These are phyloP conservation scores for Mychonastes homosphaera DNA, from an alignment of 139 green algal species.

Conservation along the genomic window DNA sequence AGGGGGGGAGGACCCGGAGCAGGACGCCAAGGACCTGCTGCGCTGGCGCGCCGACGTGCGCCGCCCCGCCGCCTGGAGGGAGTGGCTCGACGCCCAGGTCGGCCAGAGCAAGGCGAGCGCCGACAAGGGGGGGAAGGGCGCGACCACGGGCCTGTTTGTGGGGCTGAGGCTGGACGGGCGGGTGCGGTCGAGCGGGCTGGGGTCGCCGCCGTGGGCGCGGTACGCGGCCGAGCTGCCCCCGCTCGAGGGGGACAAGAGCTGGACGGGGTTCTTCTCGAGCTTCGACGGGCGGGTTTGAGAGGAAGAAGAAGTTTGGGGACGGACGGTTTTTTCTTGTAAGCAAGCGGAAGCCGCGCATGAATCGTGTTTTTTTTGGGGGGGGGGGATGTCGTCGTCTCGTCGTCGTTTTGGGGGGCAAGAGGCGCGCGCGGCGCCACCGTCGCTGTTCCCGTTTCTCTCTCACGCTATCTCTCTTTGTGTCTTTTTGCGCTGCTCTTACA, in stretches of 20 bases:
- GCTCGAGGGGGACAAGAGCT: conserved; percentile 32
- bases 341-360: neutral
- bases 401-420: neutral
- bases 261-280: too few species aligned
- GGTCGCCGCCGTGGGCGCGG: conserved; percentile 43
- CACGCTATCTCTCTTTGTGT: too few species aligned
- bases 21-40: conserved; percentile 9
- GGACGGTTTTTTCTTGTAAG: neutral
- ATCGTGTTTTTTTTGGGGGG: neutral
- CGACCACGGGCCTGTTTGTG: conserved; percentile 49
- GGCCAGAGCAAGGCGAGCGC: conserved; percentile 20
- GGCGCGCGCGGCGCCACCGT: too few species aligned
- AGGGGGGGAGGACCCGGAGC: too few species aligned
- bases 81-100: conserved; percentile 61
- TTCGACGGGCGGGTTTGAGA: too few species aligned
- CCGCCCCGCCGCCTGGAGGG: conserved; percentile 33
- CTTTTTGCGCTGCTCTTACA: too few species aligned
- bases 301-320: too few species aligned
- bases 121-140: conserved; percentile 19
- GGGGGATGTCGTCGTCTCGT: neutral
- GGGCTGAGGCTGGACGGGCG: conserved; percentile 62
- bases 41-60: conserved; percentile 46
- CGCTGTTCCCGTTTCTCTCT: too few species aligned
- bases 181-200: conserved; percentile 50
- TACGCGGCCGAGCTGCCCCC: conserved; percentile 52